Conservation (phyloP, 192 early-diverging fungal genomes). For the Phycomyces nitens region DNA sequence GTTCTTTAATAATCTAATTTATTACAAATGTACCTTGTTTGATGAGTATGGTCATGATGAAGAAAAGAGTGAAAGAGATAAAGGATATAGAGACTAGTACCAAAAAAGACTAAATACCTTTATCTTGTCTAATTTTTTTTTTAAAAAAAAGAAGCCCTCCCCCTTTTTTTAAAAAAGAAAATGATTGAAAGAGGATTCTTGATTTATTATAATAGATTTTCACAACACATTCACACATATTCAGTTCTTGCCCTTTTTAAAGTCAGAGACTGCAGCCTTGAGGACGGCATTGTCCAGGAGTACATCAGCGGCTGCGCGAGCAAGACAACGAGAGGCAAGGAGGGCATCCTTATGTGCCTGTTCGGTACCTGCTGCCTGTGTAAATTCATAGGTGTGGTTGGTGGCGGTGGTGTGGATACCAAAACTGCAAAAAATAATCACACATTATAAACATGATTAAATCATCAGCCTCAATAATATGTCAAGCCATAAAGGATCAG, state of each 20-base stretch:
- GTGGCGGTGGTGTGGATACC: slow-evolving; percentile 43
- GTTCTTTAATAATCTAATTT: too few relatives aligned
- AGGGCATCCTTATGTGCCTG: slow-evolving; percentile 55
- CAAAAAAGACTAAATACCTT: too few relatives aligned
- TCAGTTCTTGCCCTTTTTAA: slow-evolving; percentile 18
- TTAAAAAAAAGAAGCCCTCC: too few relatives aligned
- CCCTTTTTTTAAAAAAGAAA: too few relatives aligned
- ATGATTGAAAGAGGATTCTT: too few relatives aligned
- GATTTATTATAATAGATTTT: too few relatives aligned
- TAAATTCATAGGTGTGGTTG: slow-evolving; percentile 65
- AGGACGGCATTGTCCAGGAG: slow-evolving; percentile 42
- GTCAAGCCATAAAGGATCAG: background rate
- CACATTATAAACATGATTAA: background rate
- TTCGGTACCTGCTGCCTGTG: slow-evolving; percentile 49
- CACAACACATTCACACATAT: background rate
- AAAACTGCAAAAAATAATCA: slow-evolving; percentile 12
- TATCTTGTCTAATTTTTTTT: too few relatives aligned
- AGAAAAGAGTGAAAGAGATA: too few relatives aligned
- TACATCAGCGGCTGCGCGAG: slow-evolving; percentile 46
- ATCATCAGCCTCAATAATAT: background rate
- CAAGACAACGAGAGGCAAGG: slow-evolving; percentile 45
- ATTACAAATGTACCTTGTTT: too few relatives aligned
- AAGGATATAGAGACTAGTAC: too few relatives aligned
- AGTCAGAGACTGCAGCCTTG: slow-evolving; percentile 37
- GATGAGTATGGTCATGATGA: too few relatives aligned